A percentile compares a stretch with the other conserved stretches of the same genome.
Evolutionary conservation across 345 rosid genomes (phyloP).

Genomic region (Salix purpurea): DNA sequence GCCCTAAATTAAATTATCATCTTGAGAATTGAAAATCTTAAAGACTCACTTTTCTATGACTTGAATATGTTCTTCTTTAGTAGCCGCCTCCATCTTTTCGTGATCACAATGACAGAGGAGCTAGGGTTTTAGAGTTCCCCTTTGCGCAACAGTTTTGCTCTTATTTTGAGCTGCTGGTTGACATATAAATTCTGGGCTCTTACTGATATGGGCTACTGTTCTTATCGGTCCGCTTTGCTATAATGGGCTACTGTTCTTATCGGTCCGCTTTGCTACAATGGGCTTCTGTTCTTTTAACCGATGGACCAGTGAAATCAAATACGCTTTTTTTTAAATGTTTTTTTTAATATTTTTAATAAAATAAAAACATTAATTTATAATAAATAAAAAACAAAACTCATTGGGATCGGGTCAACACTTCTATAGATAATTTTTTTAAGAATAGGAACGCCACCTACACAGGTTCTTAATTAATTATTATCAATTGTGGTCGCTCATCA

Average conservation of each 20-base stretch:
- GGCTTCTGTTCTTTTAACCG: background rate
- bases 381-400: background rate
- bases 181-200: background rate
- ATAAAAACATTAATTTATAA: background rate
- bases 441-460: conserved; percentile 16
- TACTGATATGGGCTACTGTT: background rate
- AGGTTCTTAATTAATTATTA: conserved; percentile 56
- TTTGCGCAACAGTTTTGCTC: background rate
- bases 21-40: background rate
- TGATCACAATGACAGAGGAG: background rate
- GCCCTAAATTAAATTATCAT: background rate
- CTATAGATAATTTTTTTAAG: background rate
- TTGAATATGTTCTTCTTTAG: background rate
- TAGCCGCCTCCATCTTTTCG: conserved; percentile 5
- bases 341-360: background rate
- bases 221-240: background rate
- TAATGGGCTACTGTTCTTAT: background rate
- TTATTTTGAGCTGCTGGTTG: background rate
- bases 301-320: background rate
- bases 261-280: too few relatives aligned
- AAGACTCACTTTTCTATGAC: conserved; percentile 9
- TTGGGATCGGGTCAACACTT: conserved; percentile 55
- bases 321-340: too few relatives aligned
- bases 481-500: conserved; percentile 79
- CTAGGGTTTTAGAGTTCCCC: background rate